Evolutionary conservation across 768 basidiomycete species (phyloP).

Genomic region (Clitopilus passeckerianus): DNA sequence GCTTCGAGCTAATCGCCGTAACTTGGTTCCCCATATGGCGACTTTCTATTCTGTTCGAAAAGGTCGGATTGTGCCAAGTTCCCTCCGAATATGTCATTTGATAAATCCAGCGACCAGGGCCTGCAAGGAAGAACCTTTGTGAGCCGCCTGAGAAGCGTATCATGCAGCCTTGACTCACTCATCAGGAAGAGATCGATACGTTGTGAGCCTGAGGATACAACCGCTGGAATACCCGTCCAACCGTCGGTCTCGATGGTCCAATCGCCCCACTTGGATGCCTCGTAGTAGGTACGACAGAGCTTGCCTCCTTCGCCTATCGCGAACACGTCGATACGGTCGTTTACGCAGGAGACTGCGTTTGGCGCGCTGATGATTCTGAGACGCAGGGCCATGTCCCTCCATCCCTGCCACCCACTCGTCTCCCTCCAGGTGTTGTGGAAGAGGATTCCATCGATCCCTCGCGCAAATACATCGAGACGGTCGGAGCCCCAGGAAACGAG

Average conservation of each 20-base stretch:
- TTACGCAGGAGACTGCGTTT: neutral
- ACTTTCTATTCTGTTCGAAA: no score
- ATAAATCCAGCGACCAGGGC: no score
- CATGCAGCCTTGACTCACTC: neutral
- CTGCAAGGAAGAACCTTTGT: no score
- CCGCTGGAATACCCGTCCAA: neutral
- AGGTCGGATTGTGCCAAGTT: no score
- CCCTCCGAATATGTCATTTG: no score
- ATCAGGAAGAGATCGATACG: neutral
- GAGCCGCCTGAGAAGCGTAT: no score
- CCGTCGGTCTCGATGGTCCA: neutral
- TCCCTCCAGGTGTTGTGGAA: neutral
- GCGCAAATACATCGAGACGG: neutral
- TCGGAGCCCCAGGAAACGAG: neutral
- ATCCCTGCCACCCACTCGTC: neutral
- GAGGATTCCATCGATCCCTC: neutral
- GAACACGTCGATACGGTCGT: neutral
- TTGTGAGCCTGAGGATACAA: neutral
- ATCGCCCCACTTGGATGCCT: neutral
- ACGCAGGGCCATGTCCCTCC: neutral
- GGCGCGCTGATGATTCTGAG: neutral
- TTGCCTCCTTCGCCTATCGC: neutral
- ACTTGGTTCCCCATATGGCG: no score
- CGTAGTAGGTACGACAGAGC: neutral
- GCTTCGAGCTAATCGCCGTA: no score